Evolutionary conservation across 352 stramenopile genomes (phyloP), one percentile per base, ranked within the genome.

Genomic region (Phytopythium sindhum): DNA sequence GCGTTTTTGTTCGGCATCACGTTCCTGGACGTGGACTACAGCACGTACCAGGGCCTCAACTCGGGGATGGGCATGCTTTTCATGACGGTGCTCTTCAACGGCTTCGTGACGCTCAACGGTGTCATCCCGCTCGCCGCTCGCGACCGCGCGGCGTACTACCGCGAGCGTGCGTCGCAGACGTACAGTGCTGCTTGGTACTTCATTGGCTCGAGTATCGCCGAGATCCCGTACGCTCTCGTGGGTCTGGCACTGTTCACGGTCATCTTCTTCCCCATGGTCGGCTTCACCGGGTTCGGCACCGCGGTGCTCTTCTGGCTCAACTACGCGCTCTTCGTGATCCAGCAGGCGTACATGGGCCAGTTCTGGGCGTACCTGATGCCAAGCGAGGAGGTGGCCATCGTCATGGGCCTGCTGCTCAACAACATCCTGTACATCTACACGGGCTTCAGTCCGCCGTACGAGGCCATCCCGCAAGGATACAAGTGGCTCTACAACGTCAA

Each of bases 111-210:
- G 24, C 79, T 93, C 39, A 68, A 91, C n/a, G 81, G 71, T 2
- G 78, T 82, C 17, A 60, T 95, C 4, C 74, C 84, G 19, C 69
- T 95, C 9, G 85, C 91, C 31, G 63, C 82, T 60, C 70, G 73
- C 31, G 86, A 97, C 51, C 74, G 61, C 31, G 26, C 52, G 37
- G 81, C 88, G 60, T 97, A 83, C 61, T 78, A 78, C 62, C 72
- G 72, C 37, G 72, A 78, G 52, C 78, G 86, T 52, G 68, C 81
- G 33, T 81, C 84, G 26, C 61, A 86, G 52, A 95, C 92, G 67
- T 98, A 97, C 61, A 69, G 78, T 48, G 58, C 77, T n/a, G 61
- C 65, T 12, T 74, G 81, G 45, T 88, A 97, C 60, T 75, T 73
- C 31, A 53, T 92, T 17, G 70, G 84, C 14, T 76, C 84, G n/a